Evolutionary conservation across 2,329 filamentous ascomycete species (phyloP).

Genomic region (Cladorrhinum sp.): DNA sequence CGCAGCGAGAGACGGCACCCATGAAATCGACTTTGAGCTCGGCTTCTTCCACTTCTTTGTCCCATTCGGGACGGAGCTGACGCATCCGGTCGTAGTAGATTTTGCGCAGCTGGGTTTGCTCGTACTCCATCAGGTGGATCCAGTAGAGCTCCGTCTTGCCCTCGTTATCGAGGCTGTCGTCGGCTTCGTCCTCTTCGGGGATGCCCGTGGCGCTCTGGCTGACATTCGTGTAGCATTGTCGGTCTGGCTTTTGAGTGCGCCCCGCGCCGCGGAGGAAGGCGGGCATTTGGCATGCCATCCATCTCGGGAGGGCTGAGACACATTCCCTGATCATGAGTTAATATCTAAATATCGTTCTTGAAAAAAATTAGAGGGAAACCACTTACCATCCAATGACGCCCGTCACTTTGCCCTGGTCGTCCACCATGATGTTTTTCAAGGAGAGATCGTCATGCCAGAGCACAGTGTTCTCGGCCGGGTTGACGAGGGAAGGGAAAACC

Average conservation of each 20-base stretch:
- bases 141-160: constrained; percentile 40
- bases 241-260: constrained; percentile 33
- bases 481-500: constrained; percentile 30
- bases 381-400: constrained; percentile 39
- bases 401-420: constrained; percentile 35
- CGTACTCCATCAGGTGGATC: constrained; percentile 40
- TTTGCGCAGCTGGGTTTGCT: constrained; percentile 37
- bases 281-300: constrained; percentile 35
- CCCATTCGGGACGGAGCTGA: constrained; percentile 34
- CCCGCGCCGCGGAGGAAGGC: constrained; percentile 32
- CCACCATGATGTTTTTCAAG: constrained; percentile 39
- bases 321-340: constrained; percentile 33
- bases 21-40: constrained; percentile 35
- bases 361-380: neutral
- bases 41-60: constrained; percentile 26
- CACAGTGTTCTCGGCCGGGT: constrained; percentile 31
- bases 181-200: constrained; percentile 4
- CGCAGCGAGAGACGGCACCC: constrained; percentile 25
- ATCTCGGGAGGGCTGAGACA: constrained; percentile 39
- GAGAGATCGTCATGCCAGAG: constrained; percentile 41
- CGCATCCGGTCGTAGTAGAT: constrained; percentile 34
- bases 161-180: constrained; percentile 35
- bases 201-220: constrained; percentile 13
- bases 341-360: no score
- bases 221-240: constrained; percentile 33